Evolutionary conservation across 208 protist species (phyloP), one percentile per base, ranked within the genome.

Genomic region (Leishmania mexicana): DNA sequence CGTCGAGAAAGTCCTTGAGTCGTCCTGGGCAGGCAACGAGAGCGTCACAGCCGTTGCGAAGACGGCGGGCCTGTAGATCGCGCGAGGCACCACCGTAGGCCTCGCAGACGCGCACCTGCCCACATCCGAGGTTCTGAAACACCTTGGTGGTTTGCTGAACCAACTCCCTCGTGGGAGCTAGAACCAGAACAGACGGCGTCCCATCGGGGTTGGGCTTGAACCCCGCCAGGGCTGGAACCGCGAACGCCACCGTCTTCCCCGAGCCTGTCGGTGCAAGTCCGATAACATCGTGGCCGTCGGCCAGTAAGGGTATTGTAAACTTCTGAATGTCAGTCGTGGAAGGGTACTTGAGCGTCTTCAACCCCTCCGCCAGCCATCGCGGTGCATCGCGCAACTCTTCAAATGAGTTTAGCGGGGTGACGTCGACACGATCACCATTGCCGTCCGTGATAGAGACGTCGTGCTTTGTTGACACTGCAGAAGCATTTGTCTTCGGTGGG

Each of bases 171-270:
- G 99, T 99, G 6, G 99, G 99, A 13, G 99, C 95, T 19, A 99
- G 93, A 53, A 99, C 93, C 1, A 99, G 85, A 35, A 99, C 98
- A 8, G 89, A 89, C 11, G 95, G 95, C 53, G 90, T 89, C n/a
- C 87, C 83, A 45, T 89, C 62, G 8, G 80, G 65, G 71, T 86
- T 96, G 19, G 51, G 85, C 78, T 89, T 74, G 42, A 96, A 82
- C 60, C 85, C 83, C 5, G 40, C 53, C 64, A 98, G 83, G 7
- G 96, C 94, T 35, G 99, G 99, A 7, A 99, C 92, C 13, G 98
- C 97, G 87, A 99, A 99, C 10, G 99, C 99, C 3, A 99, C 94
- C 10, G 99, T 99, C 88, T 99, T 99, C 51, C 99, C 99, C 19
- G 92, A 98, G 47, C 99, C 99, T 2, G 99, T 99, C 57, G 97